Conservation (phyloP, 805 yeast species). For the Kurtzmaniella cleridarum region DNA sequence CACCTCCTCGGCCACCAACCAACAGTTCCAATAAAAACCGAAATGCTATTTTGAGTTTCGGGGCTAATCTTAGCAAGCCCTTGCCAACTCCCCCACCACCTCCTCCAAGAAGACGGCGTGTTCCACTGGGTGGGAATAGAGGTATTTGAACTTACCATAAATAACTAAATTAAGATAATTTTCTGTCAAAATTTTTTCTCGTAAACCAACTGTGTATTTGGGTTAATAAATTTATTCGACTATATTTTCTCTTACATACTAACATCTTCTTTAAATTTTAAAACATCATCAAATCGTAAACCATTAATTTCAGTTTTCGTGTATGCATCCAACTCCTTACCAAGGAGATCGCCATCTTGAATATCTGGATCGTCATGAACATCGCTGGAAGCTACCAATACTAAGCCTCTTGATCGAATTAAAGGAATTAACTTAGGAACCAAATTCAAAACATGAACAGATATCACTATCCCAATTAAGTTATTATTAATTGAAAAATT, state of each 20-base stretch:
- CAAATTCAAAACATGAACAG: slow-evolving; percentile 60
- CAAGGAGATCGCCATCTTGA: slow-evolving; percentile 14
- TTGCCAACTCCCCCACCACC: slow-evolving; percentile 25
- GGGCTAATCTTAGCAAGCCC: neutral
- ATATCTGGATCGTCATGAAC: slow-evolving; percentile 18
- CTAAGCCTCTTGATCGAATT: slow-evolving; percentile 74
- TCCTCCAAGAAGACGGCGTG: slow-evolving; percentile 27
- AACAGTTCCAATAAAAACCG: neutral
- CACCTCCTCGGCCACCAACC: slow-evolving; percentile 37
- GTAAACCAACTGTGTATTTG: no score
- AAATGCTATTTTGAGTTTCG: neutral
- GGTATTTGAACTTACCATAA: neutral
- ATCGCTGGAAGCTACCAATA: slow-evolving; percentile 66
- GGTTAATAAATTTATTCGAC: neutral
- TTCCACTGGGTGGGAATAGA: neutral
- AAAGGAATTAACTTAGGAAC: slow-evolving; percentile 74
- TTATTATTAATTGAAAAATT: slow-evolving; percentile 78
- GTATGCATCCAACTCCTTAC: slow-evolving; percentile 30
- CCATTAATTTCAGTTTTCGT: slow-evolving; percentile 58
- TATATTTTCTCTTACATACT: slow-evolving; percentile 22
- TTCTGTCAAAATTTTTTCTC: no score
- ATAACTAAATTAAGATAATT: no score
- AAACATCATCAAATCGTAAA: slow-evolving; percentile 52
- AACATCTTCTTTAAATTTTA: slow-evolving; percentile 59
- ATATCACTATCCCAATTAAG: slow-evolving; percentile 76